Evolutionary conservation across 148 eudicot genomes (phyloP).

Genomic region (Pharnaceum exiguum): DNA sequence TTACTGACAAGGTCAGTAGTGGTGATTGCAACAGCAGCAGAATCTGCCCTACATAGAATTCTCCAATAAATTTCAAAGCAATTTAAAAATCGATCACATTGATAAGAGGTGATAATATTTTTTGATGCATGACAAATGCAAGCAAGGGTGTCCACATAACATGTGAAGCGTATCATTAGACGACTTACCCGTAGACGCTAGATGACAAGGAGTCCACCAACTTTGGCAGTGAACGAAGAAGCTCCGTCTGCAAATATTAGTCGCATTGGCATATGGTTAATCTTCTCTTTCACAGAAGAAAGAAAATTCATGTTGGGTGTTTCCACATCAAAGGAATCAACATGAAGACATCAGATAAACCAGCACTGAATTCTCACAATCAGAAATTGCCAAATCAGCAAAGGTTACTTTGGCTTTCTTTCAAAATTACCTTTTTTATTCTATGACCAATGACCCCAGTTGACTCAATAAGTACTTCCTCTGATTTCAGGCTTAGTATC

Average conservation of each 20-base stretch:
- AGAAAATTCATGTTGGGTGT: not conserved
- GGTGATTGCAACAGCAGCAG: conserved; percentile 96
- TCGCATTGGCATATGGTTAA: conserved; percentile 1
- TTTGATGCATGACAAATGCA: not conserved
- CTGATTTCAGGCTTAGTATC: conserved; percentile 64
- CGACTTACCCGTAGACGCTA: conserved; percentile 62
- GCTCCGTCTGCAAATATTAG: conserved; percentile 70
- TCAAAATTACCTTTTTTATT: conserved; percentile 73
- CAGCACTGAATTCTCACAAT: not conserved
- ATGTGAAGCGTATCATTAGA: not conserved
- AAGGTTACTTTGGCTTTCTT: not conserved
- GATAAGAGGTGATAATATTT: not conserved
- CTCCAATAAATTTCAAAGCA: conserved; percentile 12
- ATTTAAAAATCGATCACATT: not conserved
- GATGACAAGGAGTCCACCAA: conserved; percentile 60
- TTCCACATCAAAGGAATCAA: not conserved
- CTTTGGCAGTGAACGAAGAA: conserved; percentile 73
- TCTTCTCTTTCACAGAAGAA: not conserved
- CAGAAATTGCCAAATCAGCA: not conserved
- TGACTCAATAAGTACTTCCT: conserved; percentile 84
- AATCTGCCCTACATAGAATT: conserved; percentile 68
- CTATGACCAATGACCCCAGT: conserved; percentile 98
- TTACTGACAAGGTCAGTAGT: conserved; percentile 98
- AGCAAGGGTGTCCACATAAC: not conserved
- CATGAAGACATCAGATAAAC: not conserved